Percentiles rank a stretch among this genome's conserved stretches.
Conservation (phyloP, 179 eudicot genomes). For the Silene coronaria region DNA sequence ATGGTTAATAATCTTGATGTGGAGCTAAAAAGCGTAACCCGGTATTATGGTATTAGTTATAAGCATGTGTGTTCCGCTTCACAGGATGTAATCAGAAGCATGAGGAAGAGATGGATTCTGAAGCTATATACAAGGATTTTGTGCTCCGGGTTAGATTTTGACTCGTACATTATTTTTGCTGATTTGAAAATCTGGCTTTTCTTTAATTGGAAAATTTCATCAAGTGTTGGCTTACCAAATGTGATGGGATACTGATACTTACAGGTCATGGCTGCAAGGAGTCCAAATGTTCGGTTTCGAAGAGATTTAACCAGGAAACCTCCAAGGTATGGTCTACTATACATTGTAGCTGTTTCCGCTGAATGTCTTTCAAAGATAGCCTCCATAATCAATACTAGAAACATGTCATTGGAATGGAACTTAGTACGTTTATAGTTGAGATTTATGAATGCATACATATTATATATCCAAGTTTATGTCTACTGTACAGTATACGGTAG, state of each 20-base stretch:
- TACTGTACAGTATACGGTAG: too few species aligned
- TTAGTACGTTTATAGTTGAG: too few species aligned
- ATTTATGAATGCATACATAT: too few species aligned
- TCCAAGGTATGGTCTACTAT: slow-evolving; percentile 27
- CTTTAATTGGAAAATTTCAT: neutral
- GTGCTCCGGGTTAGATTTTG: slow-evolving; percentile 65
- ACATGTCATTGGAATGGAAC: too few species aligned
- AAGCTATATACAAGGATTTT: slow-evolving; percentile 66
- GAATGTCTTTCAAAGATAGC: too few species aligned
- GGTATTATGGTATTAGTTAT: too few species aligned
- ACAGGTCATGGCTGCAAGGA: slow-evolving; percentile 97
- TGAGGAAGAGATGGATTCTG: slow-evolving; percentile 75
- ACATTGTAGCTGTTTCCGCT: neutral
- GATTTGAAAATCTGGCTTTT: too few species aligned
- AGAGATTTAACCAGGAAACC: slow-evolving; percentile 48
- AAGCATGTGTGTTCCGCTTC: neutral
- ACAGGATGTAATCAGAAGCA: slow-evolving; percentile 89
- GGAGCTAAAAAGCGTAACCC: too few species aligned
- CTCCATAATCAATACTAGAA: too few species aligned
- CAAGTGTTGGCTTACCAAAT: slow-evolving; percentile 5
- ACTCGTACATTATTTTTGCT: neutral
- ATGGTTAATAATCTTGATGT: too few species aligned
- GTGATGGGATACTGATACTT: neutral
- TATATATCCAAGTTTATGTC: too few species aligned
- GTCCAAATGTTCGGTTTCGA: slow-evolving; percentile 64